A percentile compares a stretch with the other conserved stretches of the same genome.
These are phyloP conservation scores for Venturia asperata DNA, from an alignment of 2,329 filamentous ascomycete genomes.

Conservation along the genomic window DNA sequence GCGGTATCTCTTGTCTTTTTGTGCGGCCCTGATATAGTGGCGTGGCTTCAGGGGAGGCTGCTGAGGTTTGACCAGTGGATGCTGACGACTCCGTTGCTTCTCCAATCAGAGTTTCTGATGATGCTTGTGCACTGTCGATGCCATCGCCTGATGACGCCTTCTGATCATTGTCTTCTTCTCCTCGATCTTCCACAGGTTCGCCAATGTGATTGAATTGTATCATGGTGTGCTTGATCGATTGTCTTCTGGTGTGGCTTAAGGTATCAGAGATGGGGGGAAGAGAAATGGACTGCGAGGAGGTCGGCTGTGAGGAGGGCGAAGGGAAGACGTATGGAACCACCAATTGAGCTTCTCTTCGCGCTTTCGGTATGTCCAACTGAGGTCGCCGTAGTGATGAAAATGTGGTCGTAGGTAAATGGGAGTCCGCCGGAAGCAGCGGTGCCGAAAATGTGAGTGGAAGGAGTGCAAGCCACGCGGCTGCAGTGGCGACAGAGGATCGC, in stretches of 20 bases:
- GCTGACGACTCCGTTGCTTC: no score
- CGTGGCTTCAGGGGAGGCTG: background rate
- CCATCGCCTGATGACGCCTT: no score
- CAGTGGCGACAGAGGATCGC: background rate
- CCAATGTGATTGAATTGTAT: background rate
- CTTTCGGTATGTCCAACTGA: background rate
- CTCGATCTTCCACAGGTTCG: background rate
- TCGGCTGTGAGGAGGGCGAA: background rate
- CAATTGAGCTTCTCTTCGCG: conserved; percentile 2
- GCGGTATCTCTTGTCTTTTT: background rate
- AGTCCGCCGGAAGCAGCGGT: background rate
- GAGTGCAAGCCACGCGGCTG: background rate
- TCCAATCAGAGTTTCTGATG: no score
- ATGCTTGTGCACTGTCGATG: no score
- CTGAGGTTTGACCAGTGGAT: background rate
- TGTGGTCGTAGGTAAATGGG: background rate
- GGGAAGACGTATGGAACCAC: background rate
- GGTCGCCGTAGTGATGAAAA: background rate
- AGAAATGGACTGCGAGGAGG: background rate
- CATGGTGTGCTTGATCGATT: background rate
- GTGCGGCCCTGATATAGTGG: background rate
- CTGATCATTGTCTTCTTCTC: background rate
- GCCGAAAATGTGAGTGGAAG: background rate
- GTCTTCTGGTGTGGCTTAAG: background rate
- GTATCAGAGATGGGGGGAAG: background rate